A percentile compares a stretch with the other conserved stretches of the same genome.
phyloP scores from a whole-genome alignment of 768 basidiomycete genomes.

The Lactarius quietus region DNA sequence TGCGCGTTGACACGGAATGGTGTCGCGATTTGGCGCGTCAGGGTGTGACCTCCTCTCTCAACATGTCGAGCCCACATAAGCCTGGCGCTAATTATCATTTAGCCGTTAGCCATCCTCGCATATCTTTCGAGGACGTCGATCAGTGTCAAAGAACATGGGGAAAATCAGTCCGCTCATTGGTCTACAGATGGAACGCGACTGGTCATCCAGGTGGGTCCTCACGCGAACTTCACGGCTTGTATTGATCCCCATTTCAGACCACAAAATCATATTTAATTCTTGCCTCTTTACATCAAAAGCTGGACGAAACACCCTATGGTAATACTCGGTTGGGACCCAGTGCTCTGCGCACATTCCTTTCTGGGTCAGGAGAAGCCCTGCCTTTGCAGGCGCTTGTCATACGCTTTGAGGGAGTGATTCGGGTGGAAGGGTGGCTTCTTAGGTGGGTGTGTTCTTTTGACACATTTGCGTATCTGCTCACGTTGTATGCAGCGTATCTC shows the following conservation, averaged over 20 bases:
- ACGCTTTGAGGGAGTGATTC: slow-evolving; percentile 77
- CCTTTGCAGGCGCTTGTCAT: slow-evolving; percentile 65
- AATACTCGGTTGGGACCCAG: slow-evolving; percentile 47
- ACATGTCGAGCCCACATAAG: slow-evolving; percentile 16
- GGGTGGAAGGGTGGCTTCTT: slow-evolving; percentile 68
- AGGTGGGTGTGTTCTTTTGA: slow-evolving; percentile 44
- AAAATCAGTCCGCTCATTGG: slow-evolving; percentile 73
- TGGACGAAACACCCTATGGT: slow-evolving; percentile 53
- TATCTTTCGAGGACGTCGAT: slow-evolving; percentile 71
- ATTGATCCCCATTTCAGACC: slow-evolving; percentile 48
- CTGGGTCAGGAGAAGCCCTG: slow-evolving; percentile 77
- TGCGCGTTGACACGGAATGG: slow-evolving; percentile 67
- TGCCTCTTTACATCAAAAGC: slow-evolving; percentile 57
- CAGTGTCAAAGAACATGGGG: slow-evolving; percentile 81
- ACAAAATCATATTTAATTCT: slow-evolving; percentile 76
- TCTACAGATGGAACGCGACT: slow-evolving; percentile 77
- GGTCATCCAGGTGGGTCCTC: slow-evolving; percentile 64
- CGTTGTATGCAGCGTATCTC: slow-evolving; percentile 56
- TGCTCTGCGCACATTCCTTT: slow-evolving; percentile 64
- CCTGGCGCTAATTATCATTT: slow-evolving; percentile 7
- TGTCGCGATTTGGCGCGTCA: slow-evolving; percentile 78
- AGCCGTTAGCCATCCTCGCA: slow-evolving; percentile 73
- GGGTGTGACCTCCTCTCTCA: slow-evolving; percentile 44
- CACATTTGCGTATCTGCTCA: slow-evolving; percentile 11
- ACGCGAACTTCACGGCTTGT: neutral